A percentile compares a stretch with the other conserved stretches of the same genome.
Evolutionary conservation across 208 protist genomes (phyloP).

Genomic region (Wallacemonas sp.): DNA sequence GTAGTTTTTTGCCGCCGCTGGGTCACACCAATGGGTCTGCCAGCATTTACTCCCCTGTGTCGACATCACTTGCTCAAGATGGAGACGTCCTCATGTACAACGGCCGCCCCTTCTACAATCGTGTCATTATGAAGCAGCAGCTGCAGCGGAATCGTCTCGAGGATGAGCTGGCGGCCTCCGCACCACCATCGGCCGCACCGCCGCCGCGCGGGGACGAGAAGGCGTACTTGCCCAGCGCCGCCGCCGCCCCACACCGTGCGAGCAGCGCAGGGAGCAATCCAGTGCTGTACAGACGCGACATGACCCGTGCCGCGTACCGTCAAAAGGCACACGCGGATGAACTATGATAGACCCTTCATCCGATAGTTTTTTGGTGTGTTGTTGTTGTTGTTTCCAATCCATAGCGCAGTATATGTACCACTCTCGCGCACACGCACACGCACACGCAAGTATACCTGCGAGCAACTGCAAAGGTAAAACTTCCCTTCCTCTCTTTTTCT

Average conservation of each 20-base stretch:
- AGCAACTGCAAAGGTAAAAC: too few species aligned
- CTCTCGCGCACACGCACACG: too few species aligned
- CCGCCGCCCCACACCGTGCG: not conserved
- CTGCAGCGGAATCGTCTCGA: not conserved
- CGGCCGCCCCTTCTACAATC: conserved; percentile 19
- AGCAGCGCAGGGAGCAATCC: conserved; percentile 1
- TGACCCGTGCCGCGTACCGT: conserved; percentile 9
- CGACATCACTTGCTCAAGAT: not conserved
- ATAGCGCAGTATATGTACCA: too few species aligned
- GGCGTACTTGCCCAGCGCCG: too few species aligned
- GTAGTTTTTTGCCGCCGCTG: not conserved
- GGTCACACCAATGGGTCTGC: not conserved
- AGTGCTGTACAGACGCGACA: conserved; percentile 1
- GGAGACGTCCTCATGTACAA: conserved; percentile 27
- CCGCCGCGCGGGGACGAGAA: too few species aligned
- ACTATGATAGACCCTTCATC: not conserved
- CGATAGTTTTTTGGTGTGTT: not conserved
- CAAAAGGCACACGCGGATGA: not conserved
- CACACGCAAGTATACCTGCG: too few species aligned
- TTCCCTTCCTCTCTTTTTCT: not conserved
- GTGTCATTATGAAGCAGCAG: conserved; percentile 19
- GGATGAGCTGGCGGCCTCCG: too few species aligned
- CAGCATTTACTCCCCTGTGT: conserved; percentile 10
- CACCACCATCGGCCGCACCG: too few species aligned
- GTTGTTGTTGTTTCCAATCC: not conserved